Evolutionary conservation across 441 rosid species (phyloP).

Genomic region (Macaranga tanarius): DNA sequence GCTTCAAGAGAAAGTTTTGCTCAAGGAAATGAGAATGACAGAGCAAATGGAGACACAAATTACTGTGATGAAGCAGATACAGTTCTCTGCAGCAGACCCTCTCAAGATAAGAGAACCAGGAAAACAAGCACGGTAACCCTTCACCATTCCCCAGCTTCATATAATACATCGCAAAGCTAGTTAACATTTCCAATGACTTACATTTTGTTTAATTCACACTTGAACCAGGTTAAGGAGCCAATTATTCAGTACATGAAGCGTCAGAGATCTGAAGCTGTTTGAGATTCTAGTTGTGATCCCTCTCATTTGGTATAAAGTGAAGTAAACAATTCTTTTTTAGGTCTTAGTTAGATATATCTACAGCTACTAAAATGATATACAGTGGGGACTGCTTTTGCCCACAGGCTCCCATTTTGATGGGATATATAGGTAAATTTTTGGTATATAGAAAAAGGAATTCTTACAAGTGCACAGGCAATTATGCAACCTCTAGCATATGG

Average conservation of each 20-base stretch:
- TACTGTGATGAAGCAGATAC: constrained; percentile 42
- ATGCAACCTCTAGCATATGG: neutral
- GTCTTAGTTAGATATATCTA: neutral
- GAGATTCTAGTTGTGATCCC: neutral
- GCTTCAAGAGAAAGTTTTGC: constrained; percentile 80
- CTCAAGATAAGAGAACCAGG: constrained; percentile 61
- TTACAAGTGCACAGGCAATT: neutral
- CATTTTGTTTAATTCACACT: too few species aligned
- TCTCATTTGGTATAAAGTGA: neutral
- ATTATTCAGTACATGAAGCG: constrained; percentile 73
- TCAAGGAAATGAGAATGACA: constrained; percentile 39
- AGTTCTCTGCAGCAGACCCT: constrained; percentile 46
- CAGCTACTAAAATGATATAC: neutral
- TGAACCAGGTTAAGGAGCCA: constrained; percentile 88
- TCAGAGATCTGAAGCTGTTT: constrained; percentile 58
- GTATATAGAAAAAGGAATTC: too few species aligned
- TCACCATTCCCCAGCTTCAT: neutral
- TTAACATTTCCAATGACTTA: neutral
- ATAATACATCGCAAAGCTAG: neutral
- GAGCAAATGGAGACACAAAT: constrained; percentile 36
- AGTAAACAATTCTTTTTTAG: neutral
- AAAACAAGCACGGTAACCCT: constrained; percentile 82
- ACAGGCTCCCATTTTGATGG: neutral
- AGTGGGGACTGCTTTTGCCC: neutral
- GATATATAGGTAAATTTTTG: neutral